These are phyloP conservation scores for Avena sativa DNA, from an alignment of 176 grass and related monocot genomes.

Conservation along the genomic window DNA sequence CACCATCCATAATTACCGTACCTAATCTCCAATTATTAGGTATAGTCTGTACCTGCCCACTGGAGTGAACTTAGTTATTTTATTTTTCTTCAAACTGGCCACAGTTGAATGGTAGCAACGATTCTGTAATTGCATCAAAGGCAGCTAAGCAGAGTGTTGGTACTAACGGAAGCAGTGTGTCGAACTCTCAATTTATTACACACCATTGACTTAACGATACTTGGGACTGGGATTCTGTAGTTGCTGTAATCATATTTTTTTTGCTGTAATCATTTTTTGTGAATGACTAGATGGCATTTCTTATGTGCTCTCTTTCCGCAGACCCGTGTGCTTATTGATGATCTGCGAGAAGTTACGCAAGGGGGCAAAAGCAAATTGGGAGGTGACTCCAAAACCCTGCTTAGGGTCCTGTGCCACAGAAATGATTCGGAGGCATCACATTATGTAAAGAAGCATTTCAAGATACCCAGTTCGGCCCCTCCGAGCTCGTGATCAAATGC, in stretches of 20 bases:
- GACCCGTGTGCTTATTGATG: conserved; percentile 91
- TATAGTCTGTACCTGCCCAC: not conserved
- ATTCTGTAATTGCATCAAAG: not conserved
- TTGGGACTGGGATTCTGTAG: conserved; percentile 2
- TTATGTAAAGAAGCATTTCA: conserved; percentile 99
- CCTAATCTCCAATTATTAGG: conserved; percentile 4
- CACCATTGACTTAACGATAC: not conserved
- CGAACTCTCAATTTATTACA: not conserved
- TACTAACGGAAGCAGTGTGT: not conserved
- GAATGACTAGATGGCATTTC: conserved; percentile 24
- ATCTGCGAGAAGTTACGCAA: conserved; percentile 79
- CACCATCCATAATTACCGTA: not conserved
- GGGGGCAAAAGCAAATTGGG: conserved; percentile 91
- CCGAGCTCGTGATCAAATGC: conserved; percentile 45
- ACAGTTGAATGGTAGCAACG: not conserved
- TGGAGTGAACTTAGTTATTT: conserved; percentile 3
- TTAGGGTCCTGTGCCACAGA: conserved; percentile 94
- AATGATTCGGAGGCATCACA: conserved; percentile 97
- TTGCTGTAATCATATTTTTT: too few species aligned
- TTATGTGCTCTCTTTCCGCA: conserved; percentile 41
- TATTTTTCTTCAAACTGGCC: not conserved
- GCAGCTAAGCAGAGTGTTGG: not conserved
- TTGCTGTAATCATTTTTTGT: not conserved
- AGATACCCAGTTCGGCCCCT: conserved; percentile 86
- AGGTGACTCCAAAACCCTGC: conserved; percentile 72